These are phyloP conservation scores for Auricularia sp. DNA, from an alignment of 768 basidiomycete species.

Conservation along the genomic window DNA sequence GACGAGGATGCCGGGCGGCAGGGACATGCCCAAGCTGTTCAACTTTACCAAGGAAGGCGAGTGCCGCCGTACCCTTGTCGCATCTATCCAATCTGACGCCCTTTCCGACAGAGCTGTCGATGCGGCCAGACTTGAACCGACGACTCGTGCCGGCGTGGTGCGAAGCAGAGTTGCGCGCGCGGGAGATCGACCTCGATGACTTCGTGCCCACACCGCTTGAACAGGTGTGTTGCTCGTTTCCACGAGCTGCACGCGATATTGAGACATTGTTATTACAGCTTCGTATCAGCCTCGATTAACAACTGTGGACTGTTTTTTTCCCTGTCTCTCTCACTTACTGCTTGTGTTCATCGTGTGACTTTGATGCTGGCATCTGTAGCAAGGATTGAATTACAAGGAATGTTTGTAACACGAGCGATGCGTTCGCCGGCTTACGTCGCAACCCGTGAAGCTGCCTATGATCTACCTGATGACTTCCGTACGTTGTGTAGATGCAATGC, in stretches of 20 bases:
- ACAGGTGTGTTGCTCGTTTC: conserved; percentile 43
- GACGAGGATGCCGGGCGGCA: conserved; percentile 92
- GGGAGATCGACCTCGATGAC: conserved; percentile 77
- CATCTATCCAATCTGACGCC: not conserved
- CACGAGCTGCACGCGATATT: not conserved
- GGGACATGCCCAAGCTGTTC: conserved; percentile 89
- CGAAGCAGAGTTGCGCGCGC: conserved; percentile 79
- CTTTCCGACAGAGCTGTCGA: conserved; percentile 68
- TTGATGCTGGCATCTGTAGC: not conserved
- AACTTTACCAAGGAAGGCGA: conserved; percentile 93
- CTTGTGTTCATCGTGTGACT: conserved; percentile 8
- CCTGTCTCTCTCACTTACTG: not conserved
- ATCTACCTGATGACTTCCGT: no score
- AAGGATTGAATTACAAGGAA: not conserved
- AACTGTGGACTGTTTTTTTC: not conserved
- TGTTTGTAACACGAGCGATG: conserved; percentile 1
- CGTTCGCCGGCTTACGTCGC: not conserved
- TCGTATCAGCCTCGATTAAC: conserved; percentile 1
- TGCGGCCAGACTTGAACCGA: conserved; percentile 88
- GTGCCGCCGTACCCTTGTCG: conserved; percentile 19
- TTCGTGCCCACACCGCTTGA: conserved; percentile 98
- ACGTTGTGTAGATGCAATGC: no score
- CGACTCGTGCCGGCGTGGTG: conserved; percentile 84
- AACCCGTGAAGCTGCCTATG: no score
- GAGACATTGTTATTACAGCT: not conserved